Evolutionary conservation across 1,284 basidiomycete species (phyloP), one percentile per base, ranked within the genome.

Genomic region (Rhizoctonia solani): DNA sequence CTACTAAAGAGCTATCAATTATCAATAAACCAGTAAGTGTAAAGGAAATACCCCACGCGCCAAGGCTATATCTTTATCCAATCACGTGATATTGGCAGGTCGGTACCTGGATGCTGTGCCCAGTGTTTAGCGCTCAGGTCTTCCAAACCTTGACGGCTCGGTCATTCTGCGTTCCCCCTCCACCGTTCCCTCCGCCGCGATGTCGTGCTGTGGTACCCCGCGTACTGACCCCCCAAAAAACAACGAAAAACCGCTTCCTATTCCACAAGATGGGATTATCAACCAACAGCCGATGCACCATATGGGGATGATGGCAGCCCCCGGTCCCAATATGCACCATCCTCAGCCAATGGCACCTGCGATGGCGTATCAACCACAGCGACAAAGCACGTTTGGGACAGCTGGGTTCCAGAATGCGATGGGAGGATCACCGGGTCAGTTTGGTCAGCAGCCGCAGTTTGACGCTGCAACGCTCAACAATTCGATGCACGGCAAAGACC

Each of bases 151-250:
- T n/a, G n/a, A n/a, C n/a, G n/a, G n/a, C n/a, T n/a, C n/a, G n/a
- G n/a, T n/a, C n/a, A n/a, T n/a, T n/a, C n/a, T n/a, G n/a, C n/a
- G n/a, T n/a, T n/a, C n/a, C n/a, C n/a, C n/a, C n/a, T n/a, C n/a
- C n/a, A n/a, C n/a, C n/a, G n/a, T 46, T 46, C 8, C 19, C n/a
- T 11, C 44, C 9, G 21, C 32, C 2, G 54, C 56, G 19, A 68
- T 68, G 67, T 68, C 67, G 21, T 68, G 67, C 56, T 68, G 67
- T 39, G 67, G 67, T n/a, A 47, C 59, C 29, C 32, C 58, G 58
- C 58, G 44, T 11, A 9, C 9, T 6, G 21, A 46, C 6, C 13
- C n/a, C 21, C 44, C 44, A 19, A 21, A 9, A 9, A 44, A 58
- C 55, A 58, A 58, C 55, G 23, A 44, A 25, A 29, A 46, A 46